phyloP scores from a whole-genome alignment of 2,329 filamentous ascomycete genomes.

The Diplodia intermedia region DNA sequence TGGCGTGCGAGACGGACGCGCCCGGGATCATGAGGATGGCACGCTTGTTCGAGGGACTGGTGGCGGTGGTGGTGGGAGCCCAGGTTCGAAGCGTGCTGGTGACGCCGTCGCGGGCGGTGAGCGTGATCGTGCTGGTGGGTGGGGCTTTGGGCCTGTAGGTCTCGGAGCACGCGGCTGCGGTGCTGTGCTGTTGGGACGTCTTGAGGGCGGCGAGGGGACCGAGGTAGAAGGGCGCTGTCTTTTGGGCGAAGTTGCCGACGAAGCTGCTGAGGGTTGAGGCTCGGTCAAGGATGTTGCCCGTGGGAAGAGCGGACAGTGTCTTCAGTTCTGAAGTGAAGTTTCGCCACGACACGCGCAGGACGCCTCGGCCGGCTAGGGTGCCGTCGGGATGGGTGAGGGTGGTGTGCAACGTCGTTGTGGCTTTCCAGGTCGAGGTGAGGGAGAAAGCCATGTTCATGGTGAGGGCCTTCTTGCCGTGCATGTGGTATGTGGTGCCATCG shows the following conservation, averaged over 20 bases:
- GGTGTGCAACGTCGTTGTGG: conserved; percentile 68
- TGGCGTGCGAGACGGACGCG: conserved; percentile 68
- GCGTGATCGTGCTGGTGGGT: conserved; percentile 52
- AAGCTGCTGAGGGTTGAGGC: conserved; percentile 54
- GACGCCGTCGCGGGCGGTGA: conserved; percentile 62
- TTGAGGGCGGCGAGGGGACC: conserved; percentile 63
- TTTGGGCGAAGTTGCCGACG: conserved; percentile 63
- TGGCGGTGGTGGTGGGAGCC: not conserved
- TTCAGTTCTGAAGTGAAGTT: conserved; percentile 64
- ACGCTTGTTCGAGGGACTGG: conserved; percentile 36
- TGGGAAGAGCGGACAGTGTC: conserved; percentile 61
- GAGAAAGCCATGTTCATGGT: conserved; percentile 65
- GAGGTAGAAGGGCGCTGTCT: conserved; percentile 62
- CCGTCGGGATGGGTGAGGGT: conserved; percentile 58
- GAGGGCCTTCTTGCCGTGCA: conserved; percentile 69
- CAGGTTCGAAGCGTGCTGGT: conserved; percentile 47
- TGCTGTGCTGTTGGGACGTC: conserved; percentile 52
- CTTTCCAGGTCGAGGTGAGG: conserved; percentile 63
- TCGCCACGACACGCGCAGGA: conserved; percentile 61
- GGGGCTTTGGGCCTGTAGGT: conserved; percentile 50
- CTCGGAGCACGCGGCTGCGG: too few relatives aligned
- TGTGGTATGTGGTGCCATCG: conserved; percentile 61
- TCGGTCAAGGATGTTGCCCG: conserved; percentile 38
- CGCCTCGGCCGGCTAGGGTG: conserved; percentile 63
- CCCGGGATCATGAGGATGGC: conserved; percentile 67